Conservation (phyloP, 129 eudicot species). For the Pittosporum tobira region DNA sequence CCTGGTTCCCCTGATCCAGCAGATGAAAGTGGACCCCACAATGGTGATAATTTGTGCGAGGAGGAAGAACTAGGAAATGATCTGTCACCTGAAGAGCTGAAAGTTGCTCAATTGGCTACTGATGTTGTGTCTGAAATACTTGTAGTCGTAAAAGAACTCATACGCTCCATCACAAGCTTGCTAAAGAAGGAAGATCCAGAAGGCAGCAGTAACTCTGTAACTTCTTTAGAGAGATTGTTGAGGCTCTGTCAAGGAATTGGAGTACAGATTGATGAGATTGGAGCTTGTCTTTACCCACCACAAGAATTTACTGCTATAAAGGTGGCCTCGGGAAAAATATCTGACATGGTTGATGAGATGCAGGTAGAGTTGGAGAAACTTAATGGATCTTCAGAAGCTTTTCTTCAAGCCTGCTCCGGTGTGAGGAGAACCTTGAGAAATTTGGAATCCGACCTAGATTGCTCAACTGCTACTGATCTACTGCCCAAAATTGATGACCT, state of each 20-base stretch:
- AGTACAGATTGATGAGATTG: conserved; percentile 69
- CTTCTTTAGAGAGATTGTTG: conserved; percentile 58
- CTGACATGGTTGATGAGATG: conserved; percentile 32
- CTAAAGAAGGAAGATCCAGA: conserved; percentile 34
- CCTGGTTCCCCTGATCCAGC: conserved; percentile 38
- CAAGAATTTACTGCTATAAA: conserved; percentile 65
- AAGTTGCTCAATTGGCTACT: conserved; percentile 41
- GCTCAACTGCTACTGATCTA: conserved; percentile 24
- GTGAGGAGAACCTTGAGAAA: conserved; percentile 37
- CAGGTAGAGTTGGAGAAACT: conserved; percentile 37
- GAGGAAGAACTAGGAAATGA: conserved; percentile 70
- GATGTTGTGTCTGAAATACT: conserved; percentile 49
- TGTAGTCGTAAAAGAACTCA: conserved; percentile 49
- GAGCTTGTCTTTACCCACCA: conserved; percentile 94
- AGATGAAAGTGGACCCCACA: conserved; percentile 13
- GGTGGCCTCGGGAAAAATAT: conserved; percentile 47
- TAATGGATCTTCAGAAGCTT: conserved; percentile 40
- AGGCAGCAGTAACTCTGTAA: conserved; percentile 22
- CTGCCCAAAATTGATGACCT: conserved; percentile 49
- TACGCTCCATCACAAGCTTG: conserved; percentile 54
- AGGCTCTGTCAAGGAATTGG: conserved; percentile 48
- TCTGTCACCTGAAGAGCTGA: conserved; percentile 81
- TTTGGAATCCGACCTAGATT: conserved; percentile 38
- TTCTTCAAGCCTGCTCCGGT: conserved; percentile 37
- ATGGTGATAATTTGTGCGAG: conserved; percentile 36